A percentile compares a stretch with the other conserved stretches of the same genome.
These are phyloP conservation scores for Pezicula rhizophila DNA, from an alignment of 2,329 filamentous ascomycete species.

Conservation along the genomic window DNA sequence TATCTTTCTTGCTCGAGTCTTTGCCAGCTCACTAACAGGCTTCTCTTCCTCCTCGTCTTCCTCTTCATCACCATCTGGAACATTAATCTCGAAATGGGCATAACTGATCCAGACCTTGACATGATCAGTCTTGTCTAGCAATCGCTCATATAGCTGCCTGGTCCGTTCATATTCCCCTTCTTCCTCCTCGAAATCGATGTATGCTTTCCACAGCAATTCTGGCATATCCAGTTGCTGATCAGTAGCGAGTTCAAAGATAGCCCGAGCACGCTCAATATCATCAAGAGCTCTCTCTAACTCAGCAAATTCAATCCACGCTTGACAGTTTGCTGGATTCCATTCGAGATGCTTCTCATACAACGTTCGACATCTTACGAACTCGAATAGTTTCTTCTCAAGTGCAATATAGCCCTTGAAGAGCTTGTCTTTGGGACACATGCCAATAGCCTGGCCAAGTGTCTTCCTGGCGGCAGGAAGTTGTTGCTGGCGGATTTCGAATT, in stretches of 20 bases:
- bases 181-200: slow-evolving; percentile 97
- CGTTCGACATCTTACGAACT: slow-evolving; percentile 85
- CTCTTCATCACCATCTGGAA: slow-evolving; percentile 67
- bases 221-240: slow-evolving; percentile 91
- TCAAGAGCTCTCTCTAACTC: slow-evolving; percentile 88
- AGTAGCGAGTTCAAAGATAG: slow-evolving; percentile 88
- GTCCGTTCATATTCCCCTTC: slow-evolving; percentile 85
- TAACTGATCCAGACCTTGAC: slow-evolving; percentile 99
- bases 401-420: slow-evolving; percentile 92
- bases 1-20: slow-evolving; percentile 71
- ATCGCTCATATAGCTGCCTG: slow-evolving; percentile 76
- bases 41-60: slow-evolving; percentile 51
- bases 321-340: slow-evolving; percentile 83
- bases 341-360: slow-evolving; percentile 92
- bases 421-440: slow-evolving; percentile 93
- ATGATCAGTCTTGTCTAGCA: slow-evolving; percentile 92
- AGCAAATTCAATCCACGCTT: slow-evolving; percentile 95
- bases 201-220: slow-evolving; percentile 94
- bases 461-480: slow-evolving; percentile 78
- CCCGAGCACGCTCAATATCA: slow-evolving; percentile 79
- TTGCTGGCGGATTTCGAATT: slow-evolving; percentile 86
- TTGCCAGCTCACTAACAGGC: slow-evolving; percentile 75
- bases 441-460: slow-evolving; percentile 81
- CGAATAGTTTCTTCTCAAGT: slow-evolving; percentile 86
- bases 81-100: slow-evolving; percentile 95